A percentile compares a stretch with the other conserved stretches of the same genome.
Conservation (phyloP, 2,329 filamentous ascomycete species). For the Teratosphaeria epicoccoides region DNA sequence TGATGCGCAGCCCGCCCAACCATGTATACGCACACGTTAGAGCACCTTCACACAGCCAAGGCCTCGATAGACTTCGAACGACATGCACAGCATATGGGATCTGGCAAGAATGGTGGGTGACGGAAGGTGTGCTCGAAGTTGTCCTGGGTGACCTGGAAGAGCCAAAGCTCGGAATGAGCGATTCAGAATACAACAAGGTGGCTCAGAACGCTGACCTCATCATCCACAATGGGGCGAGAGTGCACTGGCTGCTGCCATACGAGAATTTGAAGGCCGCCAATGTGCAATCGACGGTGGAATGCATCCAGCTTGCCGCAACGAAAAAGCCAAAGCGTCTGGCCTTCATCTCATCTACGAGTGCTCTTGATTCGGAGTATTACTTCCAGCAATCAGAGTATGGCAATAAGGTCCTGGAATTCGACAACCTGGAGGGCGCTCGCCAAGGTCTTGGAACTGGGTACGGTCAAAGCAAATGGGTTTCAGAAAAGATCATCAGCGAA, state of each 20-base stretch:
- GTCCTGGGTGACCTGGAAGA: slow-evolving; percentile 66
- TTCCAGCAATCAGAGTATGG: slow-evolving; percentile 61
- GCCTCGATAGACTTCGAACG: slow-evolving; percentile 52
- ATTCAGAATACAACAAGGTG: slow-evolving; percentile 54
- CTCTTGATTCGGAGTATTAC: slow-evolving; percentile 74
- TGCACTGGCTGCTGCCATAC: slow-evolving; percentile 75
- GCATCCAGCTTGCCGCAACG: slow-evolving; percentile 61
- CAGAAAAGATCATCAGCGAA: slow-evolving; percentile 61
- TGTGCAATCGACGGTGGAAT: slow-evolving; percentile 69
- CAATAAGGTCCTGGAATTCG: slow-evolving; percentile 59
- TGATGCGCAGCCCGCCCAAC: slow-evolving; percentile 44
- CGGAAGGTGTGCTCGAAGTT: slow-evolving; percentile 46
- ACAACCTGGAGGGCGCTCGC: slow-evolving; percentile 67
- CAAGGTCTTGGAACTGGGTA: slow-evolving; percentile 76
- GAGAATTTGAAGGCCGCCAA: slow-evolving; percentile 61
- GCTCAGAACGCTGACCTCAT: slow-evolving; percentile 56
- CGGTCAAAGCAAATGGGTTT: slow-evolving; percentile 82
- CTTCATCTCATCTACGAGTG: slow-evolving; percentile 74
- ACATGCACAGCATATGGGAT: slow-evolving; percentile 68
- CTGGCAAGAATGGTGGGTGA: slow-evolving; percentile 61
- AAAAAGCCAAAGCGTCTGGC: slow-evolving; percentile 70
- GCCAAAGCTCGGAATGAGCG: slow-evolving; percentile 61
- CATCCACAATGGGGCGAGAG: slow-evolving; percentile 68
- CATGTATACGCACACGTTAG: slow-evolving; percentile 69
- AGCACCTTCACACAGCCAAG: slow-evolving; percentile 50